Percentiles rank a stretch among this genome's conserved stretches.
phyloP scores from a whole-genome alignment of 2,329 filamentous ascomycete species.

The Fusarium brachygibbosum region DNA sequence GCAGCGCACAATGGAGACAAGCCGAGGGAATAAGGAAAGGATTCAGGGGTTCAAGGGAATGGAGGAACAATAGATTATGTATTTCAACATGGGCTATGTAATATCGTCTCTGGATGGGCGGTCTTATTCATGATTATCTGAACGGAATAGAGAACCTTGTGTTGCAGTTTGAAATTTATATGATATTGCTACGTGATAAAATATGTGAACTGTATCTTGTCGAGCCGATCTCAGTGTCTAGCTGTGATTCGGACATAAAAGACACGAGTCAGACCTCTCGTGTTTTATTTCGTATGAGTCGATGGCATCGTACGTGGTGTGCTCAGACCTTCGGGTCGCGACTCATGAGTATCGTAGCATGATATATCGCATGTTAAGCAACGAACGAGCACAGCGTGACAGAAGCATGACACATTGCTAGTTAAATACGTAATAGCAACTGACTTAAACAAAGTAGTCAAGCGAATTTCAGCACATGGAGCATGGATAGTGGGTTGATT shows the following conservation, averaged over 20 bases:
- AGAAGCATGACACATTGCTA: background rate
- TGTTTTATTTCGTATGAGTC: background rate
- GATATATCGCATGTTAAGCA: background rate
- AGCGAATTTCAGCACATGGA: background rate
- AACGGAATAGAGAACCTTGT: slow-evolving; percentile 4
- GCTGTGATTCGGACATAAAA: background rate
- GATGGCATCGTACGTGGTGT: background rate
- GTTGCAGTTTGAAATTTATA: slow-evolving; percentile 30
- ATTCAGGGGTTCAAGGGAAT: slow-evolving; percentile 7
- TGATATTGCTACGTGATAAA: background rate
- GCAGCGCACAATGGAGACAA: background rate
- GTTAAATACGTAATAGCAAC: background rate
- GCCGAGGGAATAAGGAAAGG: background rate
- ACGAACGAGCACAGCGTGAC: background rate
- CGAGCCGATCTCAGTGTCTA: background rate
- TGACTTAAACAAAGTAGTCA: background rate
- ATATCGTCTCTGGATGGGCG: slow-evolving; percentile 2
- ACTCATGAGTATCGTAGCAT: background rate
- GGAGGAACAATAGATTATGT: slow-evolving; percentile 20
- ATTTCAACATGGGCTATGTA: slow-evolving; percentile 9
- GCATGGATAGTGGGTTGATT: background rate
- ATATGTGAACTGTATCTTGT: background rate
- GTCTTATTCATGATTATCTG: background rate
- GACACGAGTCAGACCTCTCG: background rate
- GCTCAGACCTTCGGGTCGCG: background rate